A percentile compares a stretch with the other conserved stretches of the same genome.
These are phyloP conservation scores for Ustilago esculenta DNA, from an alignment of 1,284 basidiomycete species.

Conservation along the genomic window DNA sequence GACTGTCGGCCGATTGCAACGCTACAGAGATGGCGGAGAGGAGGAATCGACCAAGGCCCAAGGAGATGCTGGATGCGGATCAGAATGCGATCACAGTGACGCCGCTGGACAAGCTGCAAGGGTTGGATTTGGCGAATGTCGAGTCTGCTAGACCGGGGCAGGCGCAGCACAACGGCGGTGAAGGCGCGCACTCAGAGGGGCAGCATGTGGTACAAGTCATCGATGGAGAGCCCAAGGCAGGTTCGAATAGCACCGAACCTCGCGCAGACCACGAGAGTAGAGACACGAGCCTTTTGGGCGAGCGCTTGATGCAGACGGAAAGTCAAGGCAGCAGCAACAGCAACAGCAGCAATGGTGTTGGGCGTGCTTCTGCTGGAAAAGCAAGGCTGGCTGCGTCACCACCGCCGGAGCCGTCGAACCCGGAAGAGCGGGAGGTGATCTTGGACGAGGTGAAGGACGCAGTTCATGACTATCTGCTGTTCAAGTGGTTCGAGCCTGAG, in stretches of 20 bases:
- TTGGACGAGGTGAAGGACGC: constrained; percentile 61
- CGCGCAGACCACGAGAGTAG: background rate
- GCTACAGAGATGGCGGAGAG: constrained; percentile 47
- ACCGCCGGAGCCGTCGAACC: constrained; percentile 11
- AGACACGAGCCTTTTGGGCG: constrained; percentile 1
- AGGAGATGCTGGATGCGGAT: constrained; percentile 25
- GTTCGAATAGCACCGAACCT: too few species aligned
- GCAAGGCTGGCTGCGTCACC: background rate
- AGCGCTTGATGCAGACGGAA: background rate
- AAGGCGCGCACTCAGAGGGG: too few species aligned
- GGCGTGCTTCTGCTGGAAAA: background rate
- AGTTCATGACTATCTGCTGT: constrained; percentile 60
- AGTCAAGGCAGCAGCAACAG: background rate
- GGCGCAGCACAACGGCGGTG: background rate
- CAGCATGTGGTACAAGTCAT: background rate
- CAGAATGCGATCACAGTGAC: constrained; percentile 10
- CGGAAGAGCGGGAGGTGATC: constrained; percentile 50
- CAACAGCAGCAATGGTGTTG: background rate
- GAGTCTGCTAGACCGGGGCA: background rate
- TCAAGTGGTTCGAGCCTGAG: constrained; percentile 63
- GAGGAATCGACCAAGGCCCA: constrained; percentile 46
- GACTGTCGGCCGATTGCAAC: constrained; percentile 30
- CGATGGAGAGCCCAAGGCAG: constrained; percentile 16
- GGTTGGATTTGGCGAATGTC: background rate
- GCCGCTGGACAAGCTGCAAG: constrained; percentile 13